These are phyloP conservation scores for Copromyces sp. DNA, from an alignment of 495 filamentous ascomycete species.

Conservation along the genomic window DNA sequence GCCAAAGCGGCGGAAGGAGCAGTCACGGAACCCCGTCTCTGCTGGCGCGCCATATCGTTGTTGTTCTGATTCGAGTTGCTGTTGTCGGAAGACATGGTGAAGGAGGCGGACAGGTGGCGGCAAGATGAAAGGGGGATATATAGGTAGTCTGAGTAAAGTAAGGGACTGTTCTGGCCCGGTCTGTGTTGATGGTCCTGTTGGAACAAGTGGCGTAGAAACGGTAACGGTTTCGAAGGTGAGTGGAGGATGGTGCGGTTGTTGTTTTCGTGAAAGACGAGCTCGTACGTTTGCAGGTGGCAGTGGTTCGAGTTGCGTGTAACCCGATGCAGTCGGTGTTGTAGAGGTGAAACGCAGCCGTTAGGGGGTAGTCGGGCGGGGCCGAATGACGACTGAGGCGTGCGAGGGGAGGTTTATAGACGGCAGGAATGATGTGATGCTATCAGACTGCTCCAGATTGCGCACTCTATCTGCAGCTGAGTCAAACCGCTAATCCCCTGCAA, in stretches of 20 bases:
- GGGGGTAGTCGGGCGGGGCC: slow-evolving; percentile 9
- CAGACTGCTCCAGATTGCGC: neutral
- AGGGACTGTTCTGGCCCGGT: neutral
- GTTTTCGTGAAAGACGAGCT: slow-evolving; percentile 4
- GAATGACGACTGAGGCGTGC: slow-evolving; percentile 15
- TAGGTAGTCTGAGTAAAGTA: slow-evolving; percentile 1
- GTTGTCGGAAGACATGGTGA: slow-evolving; percentile 33
- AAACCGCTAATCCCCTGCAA: neutral
- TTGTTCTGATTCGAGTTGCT: slow-evolving; percentile 19
- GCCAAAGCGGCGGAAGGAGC: slow-evolving; percentile 36
- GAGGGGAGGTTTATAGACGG: slow-evolving; percentile 1
- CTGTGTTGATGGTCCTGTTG: neutral
- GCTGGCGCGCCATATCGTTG: slow-evolving; percentile 30
- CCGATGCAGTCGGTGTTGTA: slow-evolving; percentile 4
- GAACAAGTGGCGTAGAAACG: neutral
- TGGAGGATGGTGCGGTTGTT: neutral
- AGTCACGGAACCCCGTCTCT: slow-evolving; percentile 45
- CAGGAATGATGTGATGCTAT: neutral
- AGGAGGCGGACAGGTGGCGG: slow-evolving; percentile 1
- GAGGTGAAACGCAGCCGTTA: slow-evolving; percentile 17
- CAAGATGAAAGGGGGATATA: slow-evolving; percentile 2
- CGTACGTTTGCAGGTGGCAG: slow-evolving; percentile 19
- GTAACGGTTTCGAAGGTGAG: neutral
- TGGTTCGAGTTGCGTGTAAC: slow-evolving; percentile 17
- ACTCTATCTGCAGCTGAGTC: neutral